A percentile compares a stretch with the other conserved stretches of the same genome.
Conservation (phyloP, 257 asterid genomes). For the Solanum ossicruentum region DNA sequence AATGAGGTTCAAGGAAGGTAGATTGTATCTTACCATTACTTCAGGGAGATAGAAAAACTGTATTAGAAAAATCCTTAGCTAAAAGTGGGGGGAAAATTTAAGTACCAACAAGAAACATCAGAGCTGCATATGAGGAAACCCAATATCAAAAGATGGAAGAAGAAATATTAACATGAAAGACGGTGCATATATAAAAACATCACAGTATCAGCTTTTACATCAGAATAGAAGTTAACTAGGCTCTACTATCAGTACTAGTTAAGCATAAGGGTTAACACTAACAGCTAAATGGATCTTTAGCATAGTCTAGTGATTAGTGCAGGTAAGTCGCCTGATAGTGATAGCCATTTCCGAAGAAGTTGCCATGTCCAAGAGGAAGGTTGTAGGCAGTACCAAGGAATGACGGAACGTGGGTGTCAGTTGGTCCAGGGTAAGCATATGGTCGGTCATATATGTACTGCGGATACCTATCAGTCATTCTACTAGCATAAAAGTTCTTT, state of each 20-base stretch:
- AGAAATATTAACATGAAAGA: neutral
- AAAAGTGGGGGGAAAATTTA: neutral
- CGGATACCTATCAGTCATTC: conserved; percentile 65
- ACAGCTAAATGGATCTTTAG: conserved; percentile 41
- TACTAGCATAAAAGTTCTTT: conserved; percentile 38
- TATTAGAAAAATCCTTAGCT: too few relatives aligned
- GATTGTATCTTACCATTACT: too few relatives aligned
- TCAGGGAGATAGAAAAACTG: too few relatives aligned
- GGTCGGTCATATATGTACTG: conserved; percentile 72
- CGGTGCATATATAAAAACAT: conserved; percentile 21
- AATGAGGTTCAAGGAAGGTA: too few relatives aligned
- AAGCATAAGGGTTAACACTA: conserved; percentile 63
- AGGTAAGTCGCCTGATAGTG: conserved; percentile 92
- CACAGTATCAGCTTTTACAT: conserved; percentile 56
- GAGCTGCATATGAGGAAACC: neutral
- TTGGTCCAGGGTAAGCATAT: conserved; percentile 52
- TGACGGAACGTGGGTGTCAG: conserved; percentile 48
- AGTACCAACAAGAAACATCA: neutral
- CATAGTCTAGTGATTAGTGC: conserved; percentile 72
- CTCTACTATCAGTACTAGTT: conserved; percentile 37
- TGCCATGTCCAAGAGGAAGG: conserved; percentile 52
- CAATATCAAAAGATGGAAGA: neutral
- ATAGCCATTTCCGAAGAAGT: conserved; percentile 83
- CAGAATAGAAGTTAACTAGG: conserved; percentile 43
- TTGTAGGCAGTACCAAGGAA: conserved; percentile 47